phyloP scores from a whole-genome alignment of 2,329 filamentous ascomycete species.

The Arthroderma uncinatum region DNA sequence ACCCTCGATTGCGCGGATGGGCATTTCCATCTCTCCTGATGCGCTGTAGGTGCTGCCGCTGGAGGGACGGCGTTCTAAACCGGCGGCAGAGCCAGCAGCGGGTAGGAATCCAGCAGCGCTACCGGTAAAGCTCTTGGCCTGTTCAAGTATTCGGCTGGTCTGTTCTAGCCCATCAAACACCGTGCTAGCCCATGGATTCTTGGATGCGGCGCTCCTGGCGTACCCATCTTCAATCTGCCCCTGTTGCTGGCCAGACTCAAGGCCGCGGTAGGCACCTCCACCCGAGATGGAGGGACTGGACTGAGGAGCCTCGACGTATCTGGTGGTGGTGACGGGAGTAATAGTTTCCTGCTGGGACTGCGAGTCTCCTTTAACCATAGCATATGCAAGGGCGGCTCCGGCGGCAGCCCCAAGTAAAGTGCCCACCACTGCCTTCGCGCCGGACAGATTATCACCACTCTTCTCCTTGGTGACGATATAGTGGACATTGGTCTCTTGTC shows the following conservation, averaged over 20 bases:
- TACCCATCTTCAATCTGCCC: conserved; percentile 16
- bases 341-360: conserved; percentile 14
- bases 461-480: conserved; percentile 23
- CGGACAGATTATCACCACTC: conserved; percentile 19
- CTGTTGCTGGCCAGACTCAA: neutral
- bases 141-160: conserved; percentile 12
- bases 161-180: conserved; percentile 31
- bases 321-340: conserved; percentile 17
- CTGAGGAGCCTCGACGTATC: conserved; percentile 17
- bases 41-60: conserved; percentile 30
- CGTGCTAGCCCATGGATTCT: conserved; percentile 32
- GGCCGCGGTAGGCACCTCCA: conserved; percentile 16
- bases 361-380: conserved; percentile 45
- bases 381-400: conserved; percentile 65
- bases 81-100: neutral
- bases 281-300: conserved; percentile 14
- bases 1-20: conserved; percentile 33
- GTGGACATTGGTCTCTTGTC: conserved; percentile 27
- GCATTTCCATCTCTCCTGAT: conserved; percentile 21
- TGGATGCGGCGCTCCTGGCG: conserved; percentile 28
- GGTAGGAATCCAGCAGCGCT: neutral
- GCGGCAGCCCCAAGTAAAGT: conserved; percentile 69
- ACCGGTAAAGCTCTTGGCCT: conserved; percentile 10
- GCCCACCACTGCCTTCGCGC: conserved; percentile 57
- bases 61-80: conserved; percentile 24